A percentile compares a stretch with the other conserved stretches of the same genome.
phyloP scores from a whole-genome alignment of 306 rosid genomes.

The Gynostemma pentaphyllum region DNA sequence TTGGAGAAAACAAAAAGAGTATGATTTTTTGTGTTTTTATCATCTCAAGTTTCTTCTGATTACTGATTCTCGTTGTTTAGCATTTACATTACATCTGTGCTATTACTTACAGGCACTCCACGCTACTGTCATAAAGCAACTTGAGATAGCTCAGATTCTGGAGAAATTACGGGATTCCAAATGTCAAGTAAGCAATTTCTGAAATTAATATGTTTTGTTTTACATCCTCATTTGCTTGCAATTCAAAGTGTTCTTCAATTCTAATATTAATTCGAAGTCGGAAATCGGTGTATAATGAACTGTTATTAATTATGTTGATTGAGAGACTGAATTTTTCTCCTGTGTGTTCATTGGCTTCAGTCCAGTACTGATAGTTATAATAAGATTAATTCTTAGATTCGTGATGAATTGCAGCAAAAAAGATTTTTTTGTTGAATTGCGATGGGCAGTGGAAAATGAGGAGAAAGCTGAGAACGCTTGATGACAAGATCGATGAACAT shows the following conservation, averaged over 20 bases:
- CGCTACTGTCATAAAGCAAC: conserved; percentile 57
- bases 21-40: conserved; percentile 20
- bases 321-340: no score
- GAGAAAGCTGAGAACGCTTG: background rate
- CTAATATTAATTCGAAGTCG: no score
- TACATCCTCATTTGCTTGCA: background rate
- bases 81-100: background rate
- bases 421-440: conserved; percentile 6
- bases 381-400: no score
- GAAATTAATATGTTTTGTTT: background rate
- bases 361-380: no score
- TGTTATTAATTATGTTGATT: no score
- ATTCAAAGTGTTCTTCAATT: background rate
- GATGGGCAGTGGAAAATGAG: background rate
- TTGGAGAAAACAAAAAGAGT: conserved; percentile 89
- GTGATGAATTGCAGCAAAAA: conserved; percentile 10
- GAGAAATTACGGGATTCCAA: conserved; percentile 51
- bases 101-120: conserved; percentile 53
- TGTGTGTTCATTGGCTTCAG: no score
- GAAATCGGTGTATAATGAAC: no score
- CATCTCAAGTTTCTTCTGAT: background rate
- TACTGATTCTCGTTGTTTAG: background rate
- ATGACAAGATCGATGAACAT: background rate
- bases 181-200: conserved; percentile 47
- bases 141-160: conserved; percentile 60